Base-by-base conservation (phyloP, 1,139 yeast genomes). In the Magnusiomyces sp. region DNA sequence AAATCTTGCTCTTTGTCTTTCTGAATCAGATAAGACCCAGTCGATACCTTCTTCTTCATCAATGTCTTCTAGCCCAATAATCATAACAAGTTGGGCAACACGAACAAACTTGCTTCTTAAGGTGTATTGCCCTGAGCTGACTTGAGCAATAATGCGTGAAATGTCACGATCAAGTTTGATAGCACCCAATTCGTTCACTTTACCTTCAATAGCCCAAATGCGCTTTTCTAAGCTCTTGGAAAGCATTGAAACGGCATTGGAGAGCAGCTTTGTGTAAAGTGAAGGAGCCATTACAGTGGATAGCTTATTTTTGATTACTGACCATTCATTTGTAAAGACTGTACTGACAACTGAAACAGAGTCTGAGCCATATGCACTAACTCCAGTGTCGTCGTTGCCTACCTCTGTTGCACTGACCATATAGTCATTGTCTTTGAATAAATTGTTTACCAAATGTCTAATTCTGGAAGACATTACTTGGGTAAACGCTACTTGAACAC, bases 51-150 rank as follows among this genome's bases (percentile, higher is more conserved):
- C 74, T 33, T 71, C 76, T 20, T 73, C 77, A 9, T 85, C 95
- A 49, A 83, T 92, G 54, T 85, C 92, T 58, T 88, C 96, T 71
- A 88, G 75, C 1, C 95, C 94, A 40, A 89, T 72, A 45, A 88
- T 71, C 71, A 87, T 76, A 9, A 88, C 84, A 45, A 90, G 74
- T 64, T 90, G 97, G 0, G 95, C 88, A 2, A 88, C 81, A 53
- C 88, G 74, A 2, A 84, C 75, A 62, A 90, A 92, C 60, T 79
- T 78, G 54, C 87, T 92, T 55, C 96, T 73, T 58, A 89, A 70
- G 44, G 76, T 77, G 65, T 88, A 92, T 47, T 66, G 58, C 7
- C 63, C 60, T 31, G 63, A 67, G 27, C 67, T 61, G 14, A 66
- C 62, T 19, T 59, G 58, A 17, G 66, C 58, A 47, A 92, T 85